These are phyloP conservation scores for Gigaspora rosea DNA, from an alignment of 192 early-diverging fungal species.

Conservation along the genomic window DNA sequence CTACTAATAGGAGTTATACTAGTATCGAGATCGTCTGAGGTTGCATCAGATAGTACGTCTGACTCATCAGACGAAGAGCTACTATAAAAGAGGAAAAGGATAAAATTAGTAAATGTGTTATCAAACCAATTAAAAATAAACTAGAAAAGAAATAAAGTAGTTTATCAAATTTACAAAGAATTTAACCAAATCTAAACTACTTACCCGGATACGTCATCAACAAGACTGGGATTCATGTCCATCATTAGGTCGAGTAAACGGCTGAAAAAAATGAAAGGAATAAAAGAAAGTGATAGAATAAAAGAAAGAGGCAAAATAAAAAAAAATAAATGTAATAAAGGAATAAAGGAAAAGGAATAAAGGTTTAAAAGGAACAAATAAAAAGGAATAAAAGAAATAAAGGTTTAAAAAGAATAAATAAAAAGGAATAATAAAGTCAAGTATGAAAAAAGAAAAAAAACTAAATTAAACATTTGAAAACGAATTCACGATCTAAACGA, in stretches of 20 bases:
- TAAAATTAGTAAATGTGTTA: neutral
- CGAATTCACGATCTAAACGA: neutral
- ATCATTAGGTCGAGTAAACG: constrained; percentile 32
- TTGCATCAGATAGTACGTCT: constrained; percentile 18
- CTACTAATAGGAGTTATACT: neutral
- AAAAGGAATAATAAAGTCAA: too few species aligned
- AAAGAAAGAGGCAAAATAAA: too few species aligned
- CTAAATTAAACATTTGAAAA: too few species aligned
- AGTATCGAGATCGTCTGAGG: constrained; percentile 21
- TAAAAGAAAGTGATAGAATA: neutral
- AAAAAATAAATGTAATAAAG: too few species aligned
- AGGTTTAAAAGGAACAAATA: too few species aligned
- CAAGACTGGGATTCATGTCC: constrained; percentile 31
- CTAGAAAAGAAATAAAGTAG: neutral
- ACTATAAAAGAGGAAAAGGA: neutral
- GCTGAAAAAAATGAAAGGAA: constrained; percentile 9
- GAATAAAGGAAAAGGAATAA: too few species aligned
- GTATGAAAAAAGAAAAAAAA: too few species aligned
- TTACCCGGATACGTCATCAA: constrained; percentile 27
- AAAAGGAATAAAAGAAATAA: too few species aligned
- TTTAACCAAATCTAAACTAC: neutral
- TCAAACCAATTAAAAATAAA: neutral
- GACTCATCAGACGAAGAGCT: constrained; percentile 18
- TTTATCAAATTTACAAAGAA: neutral
- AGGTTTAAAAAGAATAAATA: too few species aligned